phyloP scores from a whole-genome alignment of 2,329 filamentous ascomycete species.

The Pyrenophora graminea region DNA sequence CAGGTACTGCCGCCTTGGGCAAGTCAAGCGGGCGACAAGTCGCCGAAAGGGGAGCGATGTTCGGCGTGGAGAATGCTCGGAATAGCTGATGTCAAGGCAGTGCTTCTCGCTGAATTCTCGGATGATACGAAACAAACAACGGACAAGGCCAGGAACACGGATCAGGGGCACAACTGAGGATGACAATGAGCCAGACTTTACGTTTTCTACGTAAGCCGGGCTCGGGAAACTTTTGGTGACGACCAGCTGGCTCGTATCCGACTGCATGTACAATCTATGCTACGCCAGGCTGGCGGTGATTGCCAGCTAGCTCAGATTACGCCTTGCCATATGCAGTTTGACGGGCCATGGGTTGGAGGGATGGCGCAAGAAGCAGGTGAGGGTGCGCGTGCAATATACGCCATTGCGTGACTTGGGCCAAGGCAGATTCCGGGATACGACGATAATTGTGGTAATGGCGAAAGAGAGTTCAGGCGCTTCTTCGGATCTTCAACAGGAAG shows the following conservation, averaged over 20 bases:
- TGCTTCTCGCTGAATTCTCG: neutral
- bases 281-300: neutral
- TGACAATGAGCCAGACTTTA: too few relatives aligned
- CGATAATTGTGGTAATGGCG: neutral
- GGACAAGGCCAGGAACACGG: neutral
- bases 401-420: slow-evolving; percentile 6
- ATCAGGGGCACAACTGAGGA: neutral
- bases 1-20: slow-evolving; percentile 9
- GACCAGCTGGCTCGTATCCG: neutral
- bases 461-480: slow-evolving; percentile 5
- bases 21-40: slow-evolving; percentile 19
- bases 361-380: neutral
- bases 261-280: too few relatives aligned
- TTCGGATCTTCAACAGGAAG: slow-evolving; percentile 1
- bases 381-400: neutral
- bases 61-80: slow-evolving; percentile 7
- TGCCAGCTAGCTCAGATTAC: neutral
- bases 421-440: neutral
- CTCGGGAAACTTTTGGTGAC: neutral
- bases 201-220: neutral
- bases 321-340: neutral
- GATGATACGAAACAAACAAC: neutral
- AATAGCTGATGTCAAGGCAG: neutral
- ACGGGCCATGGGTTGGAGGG: neutral
- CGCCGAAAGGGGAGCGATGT: slow-evolving; percentile 6